phyloP scores from a whole-genome alignment of 73 alveolate species.

The Urostyla sp. region DNA sequence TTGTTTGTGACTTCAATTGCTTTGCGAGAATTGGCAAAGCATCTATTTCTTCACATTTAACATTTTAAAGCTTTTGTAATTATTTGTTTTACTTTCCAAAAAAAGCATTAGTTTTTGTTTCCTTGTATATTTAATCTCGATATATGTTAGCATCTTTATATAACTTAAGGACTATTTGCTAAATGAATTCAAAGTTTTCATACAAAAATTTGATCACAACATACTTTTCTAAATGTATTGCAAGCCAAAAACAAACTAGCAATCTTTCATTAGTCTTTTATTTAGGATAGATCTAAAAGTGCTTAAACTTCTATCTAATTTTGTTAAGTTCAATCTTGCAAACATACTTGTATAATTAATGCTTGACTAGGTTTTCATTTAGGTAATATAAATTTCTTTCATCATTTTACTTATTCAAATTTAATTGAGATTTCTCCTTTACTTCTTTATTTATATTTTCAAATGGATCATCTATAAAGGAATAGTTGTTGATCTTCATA shows the following conservation, averaged over 20 bases:
- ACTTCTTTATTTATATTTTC: too few relatives aligned
- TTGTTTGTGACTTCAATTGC: not conserved
- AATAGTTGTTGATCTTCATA: too few relatives aligned
- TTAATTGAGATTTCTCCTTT: too few relatives aligned
- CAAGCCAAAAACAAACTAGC: conserved; percentile 40
- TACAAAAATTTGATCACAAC: not conserved
- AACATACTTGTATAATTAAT: conserved; percentile 4
- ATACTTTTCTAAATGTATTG: conserved; percentile 23
- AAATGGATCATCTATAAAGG: too few relatives aligned
- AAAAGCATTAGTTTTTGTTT: not conserved
- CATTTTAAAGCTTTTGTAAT: not conserved
- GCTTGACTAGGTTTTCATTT: not conserved
- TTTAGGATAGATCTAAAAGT: conserved; percentile 7
- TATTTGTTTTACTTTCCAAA: not conserved
- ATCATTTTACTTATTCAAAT: too few relatives aligned
- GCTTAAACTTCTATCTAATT: conserved; percentile 16
- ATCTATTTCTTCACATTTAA: not conserved
- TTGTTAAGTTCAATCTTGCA: conserved; percentile 10
- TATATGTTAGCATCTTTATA: not conserved
- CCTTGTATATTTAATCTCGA: not conserved
- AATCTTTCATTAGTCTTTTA: conserved; percentile 16
- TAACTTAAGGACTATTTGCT: not conserved
- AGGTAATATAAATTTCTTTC: too few relatives aligned
- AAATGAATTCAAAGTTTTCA: conserved; percentile 31
- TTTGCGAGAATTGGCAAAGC: not conserved